These are phyloP conservation scores for Ceratocystis papillata DNA, from an alignment of 2,329 filamentous ascomycete species.

Conservation along the genomic window DNA sequence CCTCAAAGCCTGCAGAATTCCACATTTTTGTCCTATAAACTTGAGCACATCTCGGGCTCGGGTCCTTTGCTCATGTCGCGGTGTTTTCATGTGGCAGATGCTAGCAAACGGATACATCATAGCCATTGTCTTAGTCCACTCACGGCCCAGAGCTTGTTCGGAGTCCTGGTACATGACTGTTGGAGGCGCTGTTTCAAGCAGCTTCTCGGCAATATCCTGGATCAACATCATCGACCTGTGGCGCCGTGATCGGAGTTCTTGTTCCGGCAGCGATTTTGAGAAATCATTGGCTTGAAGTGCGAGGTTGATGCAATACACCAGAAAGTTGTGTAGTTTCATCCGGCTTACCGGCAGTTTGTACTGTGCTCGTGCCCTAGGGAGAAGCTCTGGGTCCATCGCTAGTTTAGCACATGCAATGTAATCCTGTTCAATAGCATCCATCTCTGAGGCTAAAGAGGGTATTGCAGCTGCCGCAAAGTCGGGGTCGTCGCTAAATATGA, in stretches of 20 bases:
- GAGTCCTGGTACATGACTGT: not conserved
- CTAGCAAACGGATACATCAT: constrained; percentile 24
- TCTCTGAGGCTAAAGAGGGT: not conserved
- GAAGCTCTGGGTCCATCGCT: not conserved
- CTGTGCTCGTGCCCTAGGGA: not conserved
- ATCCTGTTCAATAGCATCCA: constrained; percentile 11
- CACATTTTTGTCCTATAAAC: constrained; percentile 21
- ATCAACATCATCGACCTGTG: constrained; percentile 16
- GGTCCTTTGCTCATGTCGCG: constrained; percentile 14
- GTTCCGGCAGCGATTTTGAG: not conserved
- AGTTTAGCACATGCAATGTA: constrained; percentile 7
- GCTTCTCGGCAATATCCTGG: constrained; percentile 16
- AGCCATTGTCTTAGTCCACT: constrained; percentile 22
- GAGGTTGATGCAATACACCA: constrained; percentile 21
- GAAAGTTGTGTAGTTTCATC: constrained; percentile 21
- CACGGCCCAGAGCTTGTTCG: not conserved
- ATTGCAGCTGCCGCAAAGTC: constrained; percentile 17
- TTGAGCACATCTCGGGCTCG: constrained; percentile 21
- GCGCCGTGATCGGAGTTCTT: not conserved
- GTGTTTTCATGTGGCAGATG: constrained; percentile 23
- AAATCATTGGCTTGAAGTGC: constrained; percentile 8
- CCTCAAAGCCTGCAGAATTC: constrained; percentile 21
- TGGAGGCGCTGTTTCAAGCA: constrained; percentile 20
- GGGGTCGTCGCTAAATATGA: constrained; percentile 5
- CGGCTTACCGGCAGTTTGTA: constrained; percentile 22